phyloP scores from a whole-genome alignment of 31 red algal genomes.

The Odonthalia washingtoniensis region DNA sequence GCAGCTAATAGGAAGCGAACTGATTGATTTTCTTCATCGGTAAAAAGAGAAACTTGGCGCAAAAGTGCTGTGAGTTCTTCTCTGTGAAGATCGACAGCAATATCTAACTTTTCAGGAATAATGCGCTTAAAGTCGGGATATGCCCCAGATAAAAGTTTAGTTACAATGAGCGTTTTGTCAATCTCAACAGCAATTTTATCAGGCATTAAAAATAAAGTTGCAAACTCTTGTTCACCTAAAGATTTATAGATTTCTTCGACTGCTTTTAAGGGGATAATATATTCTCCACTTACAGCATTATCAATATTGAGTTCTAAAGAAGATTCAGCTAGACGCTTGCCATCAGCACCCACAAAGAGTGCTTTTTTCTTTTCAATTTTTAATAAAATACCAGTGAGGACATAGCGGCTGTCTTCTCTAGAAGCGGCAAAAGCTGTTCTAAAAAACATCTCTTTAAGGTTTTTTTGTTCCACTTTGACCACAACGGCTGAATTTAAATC shows the following conservation, averaged over 20 bases:
- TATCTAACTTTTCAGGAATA: not conserved
- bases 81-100: not conserved
- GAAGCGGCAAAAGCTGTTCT: conserved; percentile 8
- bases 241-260: not conserved
- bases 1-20: not conserved
- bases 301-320: not conserved
- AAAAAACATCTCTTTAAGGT: not conserved
- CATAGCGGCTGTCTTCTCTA: conserved; percentile 12
- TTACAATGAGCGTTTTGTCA: not conserved
- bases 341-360: conserved; percentile 6
- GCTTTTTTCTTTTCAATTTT: not conserved
- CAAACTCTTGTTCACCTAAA: not conserved
- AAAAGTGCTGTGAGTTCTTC: not conserved
- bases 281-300: not conserved
- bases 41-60: conserved; percentile 8
- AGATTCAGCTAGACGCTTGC: not conserved
- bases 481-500: not conserved
- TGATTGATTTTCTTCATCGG: not conserved
- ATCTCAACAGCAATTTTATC: conserved; percentile 10
- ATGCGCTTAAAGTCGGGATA: not conserved
- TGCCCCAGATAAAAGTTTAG: not conserved
- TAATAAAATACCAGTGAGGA: conserved; percentile 5
- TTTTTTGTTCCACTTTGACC: not conserved
- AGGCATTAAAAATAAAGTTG: not conserved
- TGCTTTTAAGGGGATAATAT: conserved; percentile 17